Evolutionary conservation across 1,284 basidiomycete genomes (phyloP), one percentile per base, ranked within the genome.

Genomic region (Leccinum pachyderme): DNA sequence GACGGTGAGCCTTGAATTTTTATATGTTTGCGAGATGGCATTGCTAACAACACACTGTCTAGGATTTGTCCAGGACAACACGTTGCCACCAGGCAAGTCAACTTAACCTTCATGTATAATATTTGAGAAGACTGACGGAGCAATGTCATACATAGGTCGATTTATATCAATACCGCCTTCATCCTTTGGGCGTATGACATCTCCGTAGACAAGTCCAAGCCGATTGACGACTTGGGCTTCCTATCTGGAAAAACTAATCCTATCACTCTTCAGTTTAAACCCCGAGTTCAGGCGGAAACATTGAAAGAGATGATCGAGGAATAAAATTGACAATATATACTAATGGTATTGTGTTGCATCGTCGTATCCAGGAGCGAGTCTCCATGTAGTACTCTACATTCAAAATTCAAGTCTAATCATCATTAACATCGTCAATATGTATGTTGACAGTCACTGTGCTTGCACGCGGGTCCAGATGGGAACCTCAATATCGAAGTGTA

Each of bases 31-130:
- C 6, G 13, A 6, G 4, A 18, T 4, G 9, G n/a, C 22, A 7
- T 32, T 2, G 15, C n/a, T 54, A 22, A 62, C 13, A 32, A 24
- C 11, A 12, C 1, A 8, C 11, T 18, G 3, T 51, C 22, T 28
- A 61, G 58, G 4, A 47, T 56, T 18, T 61, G 61, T 41, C 63
- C 61, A 1, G 61, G 58, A 45, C 58, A 61, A 44, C 48, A 61
- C 18, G n/a, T 63, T 32, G 50, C 61, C 4, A 39, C 27, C 11
- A 53, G 46, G 58, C 27, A 52, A 53, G 61, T 59, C 1, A 8
- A 5, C 5, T 29, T 9, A 8, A 25, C 25, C 12, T 29, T 29
- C 2, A 27, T 13, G 22, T 25, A 28, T 24, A 4, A n/a, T 15
- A 1, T 5, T 25, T 7, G 2, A 3, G 22, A 11, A 4, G 25